Evolutionary conservation across 1,284 basidiomycete genomes (phyloP).

Genomic region (Cryptococcus sp.): DNA sequence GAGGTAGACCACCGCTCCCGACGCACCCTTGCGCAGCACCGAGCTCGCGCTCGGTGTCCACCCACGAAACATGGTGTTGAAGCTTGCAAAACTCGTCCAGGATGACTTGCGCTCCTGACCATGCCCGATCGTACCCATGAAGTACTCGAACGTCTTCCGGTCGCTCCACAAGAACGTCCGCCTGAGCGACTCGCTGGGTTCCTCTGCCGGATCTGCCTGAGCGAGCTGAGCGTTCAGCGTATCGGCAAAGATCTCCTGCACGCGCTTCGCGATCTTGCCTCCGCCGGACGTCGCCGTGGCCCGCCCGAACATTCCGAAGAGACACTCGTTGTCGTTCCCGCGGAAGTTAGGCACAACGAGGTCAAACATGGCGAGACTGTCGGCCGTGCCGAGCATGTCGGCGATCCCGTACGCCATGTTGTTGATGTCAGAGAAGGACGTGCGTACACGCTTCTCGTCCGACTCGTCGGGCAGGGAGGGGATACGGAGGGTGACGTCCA

Average conservation of each 20-base stretch:
- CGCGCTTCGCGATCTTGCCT: constrained; percentile 60
- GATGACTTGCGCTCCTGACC: constrained; percentile 62
- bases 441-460: constrained; percentile 87
- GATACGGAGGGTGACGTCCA: constrained; percentile 93
- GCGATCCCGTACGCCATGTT: constrained; percentile 96
- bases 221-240: constrained; percentile 62
- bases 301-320: constrained; percentile 94
- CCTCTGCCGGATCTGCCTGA: constrained; percentile 57
- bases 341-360: constrained; percentile 88
- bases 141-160: constrained; percentile 66
- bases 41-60: constrained; percentile 50
- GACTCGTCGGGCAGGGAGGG: constrained; percentile 83
- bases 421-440: constrained; percentile 84
- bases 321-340: constrained; percentile 71
- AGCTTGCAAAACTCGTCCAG: constrained; percentile 53
- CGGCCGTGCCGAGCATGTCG: constrained; percentile 76
- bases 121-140: constrained; percentile 32
- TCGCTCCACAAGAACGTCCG: constrained; percentile 83
- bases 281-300: constrained; percentile 58
- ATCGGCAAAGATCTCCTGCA: constrained; percentile 72
- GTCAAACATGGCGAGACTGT: constrained; percentile 85
- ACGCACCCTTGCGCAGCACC: constrained; percentile 69
- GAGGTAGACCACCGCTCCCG: constrained; percentile 84
- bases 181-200: constrained; percentile 69
- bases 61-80: constrained; percentile 24